Evolutionary conservation across 495 filamentous ascomycete species (phyloP).

Genomic region (Gamarada debralockiae): DNA sequence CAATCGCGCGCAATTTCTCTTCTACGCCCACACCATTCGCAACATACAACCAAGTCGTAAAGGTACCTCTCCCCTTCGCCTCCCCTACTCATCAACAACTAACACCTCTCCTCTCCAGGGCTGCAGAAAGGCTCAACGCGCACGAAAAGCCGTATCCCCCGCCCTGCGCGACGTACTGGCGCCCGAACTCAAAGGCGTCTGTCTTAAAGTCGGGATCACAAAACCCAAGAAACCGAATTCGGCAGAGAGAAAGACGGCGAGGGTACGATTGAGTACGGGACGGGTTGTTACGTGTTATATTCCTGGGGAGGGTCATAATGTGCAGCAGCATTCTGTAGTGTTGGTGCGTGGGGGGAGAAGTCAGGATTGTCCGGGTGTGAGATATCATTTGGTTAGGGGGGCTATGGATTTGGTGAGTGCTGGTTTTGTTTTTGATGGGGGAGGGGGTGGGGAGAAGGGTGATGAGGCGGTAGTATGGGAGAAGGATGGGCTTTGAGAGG

Average conservation of each 20-base stretch:
- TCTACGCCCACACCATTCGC: slow-evolving; percentile 45
- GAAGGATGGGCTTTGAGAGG: not conserved
- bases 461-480: not conserved
- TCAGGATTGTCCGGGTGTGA: slow-evolving; percentile 98
- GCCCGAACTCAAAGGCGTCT: slow-evolving; percentile 90
- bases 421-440: not conserved
- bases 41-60: slow-evolving; percentile 58
- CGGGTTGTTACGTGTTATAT: slow-evolving; percentile 88
- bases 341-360: slow-evolving; percentile 83
- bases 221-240: slow-evolving; percentile 99
- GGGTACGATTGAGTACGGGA: slow-evolving; percentile 82
- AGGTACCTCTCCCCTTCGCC: slow-evolving; percentile 30
- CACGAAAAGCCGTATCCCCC: slow-evolving; percentile 80
- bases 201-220: slow-evolving; percentile 83
- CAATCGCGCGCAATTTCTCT: slow-evolving; percentile 38
- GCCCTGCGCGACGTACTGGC: slow-evolving; percentile 65
- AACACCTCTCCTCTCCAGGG: slow-evolving; percentile 40
- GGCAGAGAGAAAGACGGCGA: slow-evolving; percentile 86
- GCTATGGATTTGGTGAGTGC: slow-evolving; percentile 86
- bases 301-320: slow-evolving; percentile 95
- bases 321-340: slow-evolving; percentile 97
- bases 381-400: slow-evolving; percentile 88
- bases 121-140: slow-evolving; percentile 69
- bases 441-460: not conserved
- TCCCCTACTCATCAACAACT: not conserved